Percentiles rank a stretch among this genome's conserved stretches.
phyloP scores from a whole-genome alignment of 2,329 filamentous ascomycete genomes.

The Esteya vermicola region DNA sequence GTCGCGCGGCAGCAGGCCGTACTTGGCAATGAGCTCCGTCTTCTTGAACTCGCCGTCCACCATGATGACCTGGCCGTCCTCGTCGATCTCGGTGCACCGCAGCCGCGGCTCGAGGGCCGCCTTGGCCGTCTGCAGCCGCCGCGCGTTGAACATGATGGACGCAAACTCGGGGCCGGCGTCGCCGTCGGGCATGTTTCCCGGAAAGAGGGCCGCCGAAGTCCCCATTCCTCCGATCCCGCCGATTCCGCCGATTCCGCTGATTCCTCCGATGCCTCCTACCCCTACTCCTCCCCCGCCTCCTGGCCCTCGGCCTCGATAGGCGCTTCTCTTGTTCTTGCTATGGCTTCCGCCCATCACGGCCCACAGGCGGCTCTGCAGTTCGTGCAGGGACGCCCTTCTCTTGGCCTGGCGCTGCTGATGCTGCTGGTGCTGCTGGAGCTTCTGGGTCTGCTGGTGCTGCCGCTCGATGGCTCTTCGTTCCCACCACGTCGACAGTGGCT shows the following conservation, averaged over 20 bases:
- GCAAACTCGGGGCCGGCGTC: slow-evolving; percentile 15
- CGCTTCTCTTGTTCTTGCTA: no score
- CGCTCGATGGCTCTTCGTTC: not conserved
- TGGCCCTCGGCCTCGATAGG: no score
- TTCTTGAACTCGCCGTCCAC: slow-evolving; percentile 97
- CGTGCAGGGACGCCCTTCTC: no score
- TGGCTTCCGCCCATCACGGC: not conserved
- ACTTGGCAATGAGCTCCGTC: slow-evolving; percentile 93
- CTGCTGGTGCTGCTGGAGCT: not conserved
- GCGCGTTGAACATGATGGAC: slow-evolving; percentile 25
- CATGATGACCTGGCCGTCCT: slow-evolving; percentile 78
- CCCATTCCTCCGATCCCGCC: slow-evolving; percentile 9
- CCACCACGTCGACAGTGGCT: slow-evolving; percentile 1
- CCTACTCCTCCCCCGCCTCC: no score
- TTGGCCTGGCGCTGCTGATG: not conserved
- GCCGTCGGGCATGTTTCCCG: slow-evolving; percentile 42
- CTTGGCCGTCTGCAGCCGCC: slow-evolving; percentile 58
- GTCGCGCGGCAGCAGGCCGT: slow-evolving; percentile 84
- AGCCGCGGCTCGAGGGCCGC: slow-evolving; percentile 73
- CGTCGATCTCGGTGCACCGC: slow-evolving; percentile 89
- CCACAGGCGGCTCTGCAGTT: not conserved
- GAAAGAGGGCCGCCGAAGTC: slow-evolving; percentile 28
- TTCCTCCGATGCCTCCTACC: not conserved
- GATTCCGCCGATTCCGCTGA: not conserved
- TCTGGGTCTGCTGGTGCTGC: not conserved